Evolutionary conservation across 2,329 filamentous ascomycete genomes (phyloP).

Genomic region (Mariannaea elegans): DNA sequence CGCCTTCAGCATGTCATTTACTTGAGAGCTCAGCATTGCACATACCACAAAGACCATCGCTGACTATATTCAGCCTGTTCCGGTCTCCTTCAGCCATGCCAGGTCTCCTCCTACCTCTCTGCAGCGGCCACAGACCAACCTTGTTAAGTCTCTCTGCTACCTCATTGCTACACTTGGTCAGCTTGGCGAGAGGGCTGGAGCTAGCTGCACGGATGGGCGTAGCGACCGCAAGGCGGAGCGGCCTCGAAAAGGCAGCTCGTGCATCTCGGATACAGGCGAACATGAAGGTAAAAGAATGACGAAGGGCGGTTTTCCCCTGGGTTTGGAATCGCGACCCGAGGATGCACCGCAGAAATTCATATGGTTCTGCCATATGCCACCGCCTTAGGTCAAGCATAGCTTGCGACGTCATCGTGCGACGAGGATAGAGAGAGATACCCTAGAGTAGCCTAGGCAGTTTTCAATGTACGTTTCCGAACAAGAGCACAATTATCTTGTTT

Average conservation of each 20-base stretch:
- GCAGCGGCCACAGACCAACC: slow-evolving; percentile 40
- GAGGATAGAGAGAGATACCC: neutral
- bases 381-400: slow-evolving; percentile 14
- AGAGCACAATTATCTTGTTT: too few species aligned
- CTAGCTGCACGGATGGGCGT: slow-evolving; percentile 8
- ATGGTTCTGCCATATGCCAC: slow-evolving; percentile 31
- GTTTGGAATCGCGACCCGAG: neutral
- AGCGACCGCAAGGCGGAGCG: slow-evolving; percentile 7
- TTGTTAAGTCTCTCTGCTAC: slow-evolving; percentile 36
- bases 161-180: slow-evolving; percentile 17
- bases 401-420: slow-evolving; percentile 13
- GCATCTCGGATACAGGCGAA: slow-evolving; percentile 29
- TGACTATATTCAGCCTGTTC: slow-evolving; percentile 62
- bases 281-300: slow-evolving; percentile 25
- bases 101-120: slow-evolving; percentile 19
- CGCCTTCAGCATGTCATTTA: neutral
- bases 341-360: slow-evolving; percentile 26
- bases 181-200: slow-evolving; percentile 1
- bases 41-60: slow-evolving; percentile 60
- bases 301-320: neutral
- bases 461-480: too few species aligned
- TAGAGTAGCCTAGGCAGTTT: neutral
- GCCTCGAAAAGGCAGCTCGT: slow-evolving; percentile 22
- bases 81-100: slow-evolving; percentile 34
- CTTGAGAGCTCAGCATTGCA: neutral